Evolutionary conservation across 1,139 yeast genomes (phyloP).

Genomic region (Yamadazyma taylorii): DNA sequence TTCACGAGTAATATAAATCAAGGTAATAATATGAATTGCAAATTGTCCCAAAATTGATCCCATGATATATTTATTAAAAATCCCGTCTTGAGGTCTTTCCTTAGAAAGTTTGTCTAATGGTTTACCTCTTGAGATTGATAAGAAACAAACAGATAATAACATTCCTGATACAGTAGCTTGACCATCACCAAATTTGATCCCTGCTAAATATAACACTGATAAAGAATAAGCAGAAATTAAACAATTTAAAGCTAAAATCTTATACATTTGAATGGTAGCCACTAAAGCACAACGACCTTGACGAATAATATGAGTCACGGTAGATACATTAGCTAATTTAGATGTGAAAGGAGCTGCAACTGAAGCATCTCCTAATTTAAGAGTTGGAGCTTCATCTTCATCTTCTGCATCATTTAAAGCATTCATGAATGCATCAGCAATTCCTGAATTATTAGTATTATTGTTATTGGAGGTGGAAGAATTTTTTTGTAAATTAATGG

Average conservation of each 20-base stretch:
- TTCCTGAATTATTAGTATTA: slow-evolving; percentile 29
- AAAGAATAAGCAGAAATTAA: slow-evolving; percentile 94
- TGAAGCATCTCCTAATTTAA: slow-evolving; percentile 97
- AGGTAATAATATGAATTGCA: slow-evolving; percentile 83
- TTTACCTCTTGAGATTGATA: slow-evolving; percentile 91
- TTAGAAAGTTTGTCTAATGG: slow-evolving; percentile 87
- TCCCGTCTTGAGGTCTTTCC: slow-evolving; percentile 97
- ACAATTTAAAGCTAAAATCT: slow-evolving; percentile 94
- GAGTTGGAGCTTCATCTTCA: slow-evolving; percentile 85
- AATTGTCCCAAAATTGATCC: slow-evolving; percentile 97
- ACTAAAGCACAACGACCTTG: slow-evolving; percentile 99
- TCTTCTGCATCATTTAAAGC: slow-evolving; percentile 70
- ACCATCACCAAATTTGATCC: slow-evolving; percentile 97
- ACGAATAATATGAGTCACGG: slow-evolving; percentile 91
- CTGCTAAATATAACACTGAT: slow-evolving; percentile 92
- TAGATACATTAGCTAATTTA: slow-evolving; percentile 84
- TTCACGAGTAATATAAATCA: slow-evolving; percentile 79
- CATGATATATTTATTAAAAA: slow-evolving; percentile 92
- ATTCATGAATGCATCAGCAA: slow-evolving; percentile 75
- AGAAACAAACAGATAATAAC: slow-evolving; percentile 88
- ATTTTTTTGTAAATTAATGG: slow-evolving; percentile 28
- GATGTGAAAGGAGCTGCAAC: slow-evolving; percentile 99
- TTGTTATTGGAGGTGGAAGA: slow-evolving; percentile 32
- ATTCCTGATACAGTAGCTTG: slow-evolving; percentile 95
- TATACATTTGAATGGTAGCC: slow-evolving; percentile 98